A percentile compares a stretch with the other conserved stretches of the same genome.
Evolutionary conservation across 352 stramenopile genomes (phyloP).

Genomic region (Pythium chondricola): DNA sequence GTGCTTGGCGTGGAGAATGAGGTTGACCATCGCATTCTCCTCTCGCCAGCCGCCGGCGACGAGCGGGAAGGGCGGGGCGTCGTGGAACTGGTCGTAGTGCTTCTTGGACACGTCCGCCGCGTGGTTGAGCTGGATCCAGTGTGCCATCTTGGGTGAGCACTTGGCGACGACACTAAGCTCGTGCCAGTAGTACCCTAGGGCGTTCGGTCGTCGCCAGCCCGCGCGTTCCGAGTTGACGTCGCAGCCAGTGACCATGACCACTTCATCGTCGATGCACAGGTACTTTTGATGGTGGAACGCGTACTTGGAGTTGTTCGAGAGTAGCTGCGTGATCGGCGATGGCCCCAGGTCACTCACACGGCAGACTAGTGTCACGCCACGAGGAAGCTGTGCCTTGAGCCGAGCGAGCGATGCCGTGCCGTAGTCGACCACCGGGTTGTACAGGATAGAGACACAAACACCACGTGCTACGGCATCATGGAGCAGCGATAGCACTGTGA

Average conservation of each 20-base stretch:
- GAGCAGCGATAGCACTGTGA: constrained; percentile 60
- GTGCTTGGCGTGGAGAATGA: constrained; percentile 60
- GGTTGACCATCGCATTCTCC: constrained; percentile 78
- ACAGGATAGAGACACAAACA: constrained; percentile 62
- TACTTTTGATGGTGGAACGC: constrained; percentile 84
- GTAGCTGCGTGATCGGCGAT: constrained; percentile 21
- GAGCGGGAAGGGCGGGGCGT: constrained; percentile 56
- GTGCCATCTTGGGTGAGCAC: constrained; percentile 46
- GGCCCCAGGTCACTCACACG: constrained; percentile 65
- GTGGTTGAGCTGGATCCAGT: constrained; percentile 61
- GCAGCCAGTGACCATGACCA: constrained; percentile 71
- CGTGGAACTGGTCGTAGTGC: constrained; percentile 51
- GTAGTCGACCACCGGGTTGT: constrained; percentile 72
- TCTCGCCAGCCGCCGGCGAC: constrained; percentile 68
- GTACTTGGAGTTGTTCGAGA: constrained; percentile 81
- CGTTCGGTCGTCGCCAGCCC: constrained; percentile 55
- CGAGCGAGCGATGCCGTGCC: constrained; percentile 50
- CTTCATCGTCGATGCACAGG: constrained; percentile 51
- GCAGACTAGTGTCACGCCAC: constrained; percentile 43
- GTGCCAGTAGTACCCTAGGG: constrained; percentile 73
- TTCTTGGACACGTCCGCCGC: constrained; percentile 27
- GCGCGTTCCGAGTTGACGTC: constrained; percentile 69
- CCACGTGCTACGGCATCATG: constrained; percentile 48
- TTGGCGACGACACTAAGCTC: constrained; percentile 50
- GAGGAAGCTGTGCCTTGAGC: constrained; percentile 37